Evolutionary conservation across 495 filamentous ascomycete species (phyloP), one percentile per base, ranked within the genome.

Genomic region (Neurospora sp.): DNA sequence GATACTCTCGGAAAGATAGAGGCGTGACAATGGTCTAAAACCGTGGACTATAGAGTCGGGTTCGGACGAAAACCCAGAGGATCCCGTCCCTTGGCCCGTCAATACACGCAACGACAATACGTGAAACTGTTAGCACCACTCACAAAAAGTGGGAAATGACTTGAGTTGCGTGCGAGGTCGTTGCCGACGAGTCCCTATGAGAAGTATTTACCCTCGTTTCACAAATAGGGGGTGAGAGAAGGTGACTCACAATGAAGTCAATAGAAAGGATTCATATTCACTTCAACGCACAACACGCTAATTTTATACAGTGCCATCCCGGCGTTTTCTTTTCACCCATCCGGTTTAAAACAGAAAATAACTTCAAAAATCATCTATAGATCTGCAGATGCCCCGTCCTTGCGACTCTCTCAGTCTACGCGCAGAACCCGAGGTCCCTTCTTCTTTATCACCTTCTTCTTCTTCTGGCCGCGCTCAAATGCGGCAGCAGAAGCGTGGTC

Each of bases 391-490:
- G 39, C 46, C 5, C 39, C 70, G 22, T 27, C 22, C 31, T 35
- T 39, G 39, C 7, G 41, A 53, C 31, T 27, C 39, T 20, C 78
- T 83, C 91, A 97, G 79, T 97, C 96, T 73, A 93, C 90, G 79
- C 96, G 87, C 76, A 99, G 86, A 75, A 92, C 89, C 78, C 91
- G 88, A 68, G 93, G 87, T 39, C 93, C 96, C 80, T 89, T 90
- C 82, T 89, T 90, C 85, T 93, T 96, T 14, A 87, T 85, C 48
- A 89, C 77, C 83, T 93, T 94, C 89, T 94, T 95, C 87, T 96
- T 97, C 90, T 97, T 98, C 77, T 92, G 89, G 5, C 96, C 96
- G 74, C 90, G 91, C 76, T 97, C 94, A 81, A 98, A 99, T 41
- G 93, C 92, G 44, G 89, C 87, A 3, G 93, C 96, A 70, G 88